Percentiles rank a stretch among this genome's conserved stretches.
These are phyloP conservation scores for Gnaphalium uliginosum DNA, from an alignment of 129 eudicot genomes.

Conservation along the genomic window DNA sequence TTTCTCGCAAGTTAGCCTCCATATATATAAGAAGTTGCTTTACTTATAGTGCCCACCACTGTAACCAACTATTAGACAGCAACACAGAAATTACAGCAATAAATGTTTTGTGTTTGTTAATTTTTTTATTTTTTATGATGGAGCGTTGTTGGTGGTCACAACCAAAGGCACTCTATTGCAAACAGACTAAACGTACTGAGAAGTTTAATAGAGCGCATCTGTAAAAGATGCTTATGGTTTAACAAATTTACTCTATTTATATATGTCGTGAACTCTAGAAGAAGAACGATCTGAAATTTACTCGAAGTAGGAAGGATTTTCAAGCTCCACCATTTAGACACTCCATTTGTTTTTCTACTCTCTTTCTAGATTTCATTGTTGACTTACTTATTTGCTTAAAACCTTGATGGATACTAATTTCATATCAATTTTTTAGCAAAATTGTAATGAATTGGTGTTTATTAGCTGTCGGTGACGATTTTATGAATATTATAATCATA, in stretches of 20 bases:
- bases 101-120: background rate
- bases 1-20: background rate
- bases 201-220: background rate
- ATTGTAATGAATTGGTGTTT: background rate
- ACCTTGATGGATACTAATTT: background rate
- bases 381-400: background rate
- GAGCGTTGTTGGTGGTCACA: background rate
- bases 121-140: too few relatives aligned
- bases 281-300: background rate
- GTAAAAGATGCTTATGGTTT: background rate
- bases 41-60: background rate
- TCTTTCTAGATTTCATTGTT: background rate
- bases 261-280: background rate
- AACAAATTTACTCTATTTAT: background rate
- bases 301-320: slow-evolving; percentile 16
- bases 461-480: background rate
- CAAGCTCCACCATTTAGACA: background rate
- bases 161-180: background rate
- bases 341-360: background rate
- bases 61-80: background rate
- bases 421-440: slow-evolving; percentile 6
- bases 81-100: background rate
- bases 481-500: background rate
- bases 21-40: background rate
- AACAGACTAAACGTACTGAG: background rate